These are phyloP conservation scores for Marasmius fiardii DNA, from an alignment of 1,284 basidiomycete species.

Conservation along the genomic window DNA sequence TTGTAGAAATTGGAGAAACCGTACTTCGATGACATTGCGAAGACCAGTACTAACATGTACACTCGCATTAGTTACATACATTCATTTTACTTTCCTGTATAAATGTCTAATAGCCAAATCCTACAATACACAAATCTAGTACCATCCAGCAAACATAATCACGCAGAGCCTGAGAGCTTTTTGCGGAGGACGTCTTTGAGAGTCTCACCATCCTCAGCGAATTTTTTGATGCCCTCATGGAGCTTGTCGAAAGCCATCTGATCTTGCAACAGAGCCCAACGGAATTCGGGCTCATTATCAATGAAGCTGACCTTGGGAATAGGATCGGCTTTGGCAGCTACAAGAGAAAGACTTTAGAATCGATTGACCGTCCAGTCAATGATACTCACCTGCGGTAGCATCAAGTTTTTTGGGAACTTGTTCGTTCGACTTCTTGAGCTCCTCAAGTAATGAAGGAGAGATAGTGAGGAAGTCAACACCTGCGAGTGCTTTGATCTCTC, in stretches of 20 bases:
- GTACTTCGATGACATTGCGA: too few species aligned
- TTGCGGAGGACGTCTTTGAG: slow-evolving; percentile 82
- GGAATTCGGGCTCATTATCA: slow-evolving; percentile 95
- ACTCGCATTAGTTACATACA: too few species aligned
- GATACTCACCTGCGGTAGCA: slow-evolving; percentile 54
- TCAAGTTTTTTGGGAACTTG: slow-evolving; percentile 86
- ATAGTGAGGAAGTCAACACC: slow-evolving; percentile 98
- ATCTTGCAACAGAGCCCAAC: slow-evolving; percentile 89
- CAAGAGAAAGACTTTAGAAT: slow-evolving; percentile 43
- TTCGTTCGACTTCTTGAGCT: slow-evolving; percentile 82
- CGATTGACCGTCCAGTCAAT: slow-evolving; percentile 21
- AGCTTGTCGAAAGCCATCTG: slow-evolving; percentile 95
- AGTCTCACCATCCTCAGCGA: slow-evolving; percentile 91
- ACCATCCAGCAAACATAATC: slow-evolving; percentile 23
- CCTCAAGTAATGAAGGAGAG: slow-evolving; percentile 85
- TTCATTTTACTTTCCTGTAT: too few species aligned
- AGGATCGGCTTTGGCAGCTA: slow-evolving; percentile 55
- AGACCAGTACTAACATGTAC: too few species aligned
- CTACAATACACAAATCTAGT: not conserved
- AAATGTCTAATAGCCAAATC: not conserved
- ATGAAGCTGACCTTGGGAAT: slow-evolving; percentile 84
- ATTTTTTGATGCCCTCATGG: slow-evolving; percentile 96
- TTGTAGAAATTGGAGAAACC: too few species aligned
- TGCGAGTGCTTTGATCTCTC: slow-evolving; percentile 93
- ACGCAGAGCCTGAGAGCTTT: slow-evolving; percentile 71